Evolutionary conservation across 2,329 filamentous ascomycete species (phyloP), one percentile per base, ranked within the genome.

Genomic region (Fusarium chaquense): DNA sequence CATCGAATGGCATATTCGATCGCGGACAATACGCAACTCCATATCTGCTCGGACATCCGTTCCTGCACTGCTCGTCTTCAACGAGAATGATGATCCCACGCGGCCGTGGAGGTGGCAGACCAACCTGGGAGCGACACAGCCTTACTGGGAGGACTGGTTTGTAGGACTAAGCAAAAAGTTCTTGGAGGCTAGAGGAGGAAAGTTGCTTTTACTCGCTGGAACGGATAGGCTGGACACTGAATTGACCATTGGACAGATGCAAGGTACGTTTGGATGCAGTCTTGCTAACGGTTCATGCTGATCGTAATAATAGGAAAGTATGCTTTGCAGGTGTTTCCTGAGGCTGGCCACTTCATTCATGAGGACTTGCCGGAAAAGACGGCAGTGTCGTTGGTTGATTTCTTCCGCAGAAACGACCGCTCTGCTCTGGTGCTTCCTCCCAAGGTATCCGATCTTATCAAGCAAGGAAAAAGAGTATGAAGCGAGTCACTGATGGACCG

Each of bases 111-210:
- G 86, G 60, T 99, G 96, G 96, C 86, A 90, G 70, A 98, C 96
- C 5, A 90, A 98, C 76, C 84, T 98, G 28, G 88, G 86, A 1
- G 88, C 89, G 38, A 98, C 96, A 11, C 91, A 97, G 76, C 89
- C 92, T 1, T 98, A 94, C 79, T 99, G 95, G 95, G 91, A 96
- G 78, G 91, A 89, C 70, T 99, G 95, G 95, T 98, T 98, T 76
- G 85, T 88, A 13, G 94, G 94, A 0, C 84, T 98, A 73, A 97
- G 93, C 78, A 88, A 88, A 74, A 97, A 97, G 81, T 99, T 98
- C 76, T 84, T 98, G 44, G 86, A 85, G 54, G 93, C 92, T 0
- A 89, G 87, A 67, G 94, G 93, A 30, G 94, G 94, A 11, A 98
- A 98, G 79, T 79, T 97, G 65, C 82, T 98, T 52, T 81, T 98